A percentile compares a stretch with the other conserved stretches of the same genome.
Conservation (phyloP, 2,329 filamentous ascomycete species). For the Clarireedia paspali region DNA sequence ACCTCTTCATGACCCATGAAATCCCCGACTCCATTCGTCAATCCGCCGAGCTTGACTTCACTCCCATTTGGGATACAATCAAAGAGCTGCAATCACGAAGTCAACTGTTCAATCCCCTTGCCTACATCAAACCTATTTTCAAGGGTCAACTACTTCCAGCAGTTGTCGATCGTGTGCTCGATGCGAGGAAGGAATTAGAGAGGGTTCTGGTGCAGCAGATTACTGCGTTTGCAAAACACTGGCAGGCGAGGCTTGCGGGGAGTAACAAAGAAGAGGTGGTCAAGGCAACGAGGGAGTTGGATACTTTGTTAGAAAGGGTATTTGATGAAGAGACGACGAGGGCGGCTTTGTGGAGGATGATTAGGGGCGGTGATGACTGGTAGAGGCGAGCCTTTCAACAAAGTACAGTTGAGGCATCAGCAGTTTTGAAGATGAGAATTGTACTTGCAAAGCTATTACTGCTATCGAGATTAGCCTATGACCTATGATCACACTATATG, state of each 20-base stretch:
- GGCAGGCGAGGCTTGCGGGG: slow-evolving; percentile 42
- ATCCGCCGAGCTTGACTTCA: slow-evolving; percentile 49
- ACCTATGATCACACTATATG: too few relatives aligned
- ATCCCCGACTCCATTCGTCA: slow-evolving; percentile 61
- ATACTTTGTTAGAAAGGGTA: slow-evolving; percentile 46
- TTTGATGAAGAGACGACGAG: slow-evolving; percentile 36
- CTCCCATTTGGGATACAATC: slow-evolving; percentile 57
- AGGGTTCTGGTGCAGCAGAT: slow-evolving; percentile 55
- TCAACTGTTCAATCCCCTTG: slow-evolving; percentile 48
- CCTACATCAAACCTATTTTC: slow-evolving; percentile 36
- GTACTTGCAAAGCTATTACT: too few relatives aligned
- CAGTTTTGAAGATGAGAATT: too few relatives aligned
- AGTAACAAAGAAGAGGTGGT: slow-evolving; percentile 38
- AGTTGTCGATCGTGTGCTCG: slow-evolving; percentile 37
- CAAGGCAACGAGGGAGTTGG: slow-evolving; percentile 49
- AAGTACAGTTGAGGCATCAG: too few relatives aligned
- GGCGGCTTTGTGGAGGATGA: slow-evolving; percentile 29
- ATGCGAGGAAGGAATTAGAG: slow-evolving; percentile 58
- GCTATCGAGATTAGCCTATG: too few relatives aligned
- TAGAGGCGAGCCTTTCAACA: background rate
- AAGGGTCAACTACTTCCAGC: slow-evolving; percentile 29
- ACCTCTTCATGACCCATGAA: slow-evolving; percentile 91
- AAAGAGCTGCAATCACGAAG: slow-evolving; percentile 35
- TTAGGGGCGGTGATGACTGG: slow-evolving; percentile 13
- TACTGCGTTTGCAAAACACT: slow-evolving; percentile 54